phyloP scores from a whole-genome alignment of 1,284 basidiomycete species.

The Leccinum fallax region DNA sequence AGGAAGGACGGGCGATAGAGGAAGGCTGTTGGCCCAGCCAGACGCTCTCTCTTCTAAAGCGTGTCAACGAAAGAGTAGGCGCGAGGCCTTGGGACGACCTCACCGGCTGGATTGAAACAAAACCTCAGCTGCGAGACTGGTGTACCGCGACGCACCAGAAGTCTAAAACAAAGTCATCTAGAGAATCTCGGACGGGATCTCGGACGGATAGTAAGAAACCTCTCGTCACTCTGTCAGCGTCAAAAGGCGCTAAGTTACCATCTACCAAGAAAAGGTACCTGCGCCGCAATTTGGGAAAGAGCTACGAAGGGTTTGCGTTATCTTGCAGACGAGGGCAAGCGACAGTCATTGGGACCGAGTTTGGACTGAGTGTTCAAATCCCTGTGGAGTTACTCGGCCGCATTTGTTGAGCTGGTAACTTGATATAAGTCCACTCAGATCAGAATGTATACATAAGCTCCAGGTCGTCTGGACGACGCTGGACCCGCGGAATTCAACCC shows the following conservation, averaged over 20 bases:
- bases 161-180: conserved; percentile 30
- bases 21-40: conserved; percentile 25
- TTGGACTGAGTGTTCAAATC: not conserved
- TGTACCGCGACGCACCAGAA: conserved; percentile 19
- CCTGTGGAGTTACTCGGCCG: not conserved
- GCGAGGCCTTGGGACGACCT: not conserved
- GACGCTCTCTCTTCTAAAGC: conserved; percentile 9
- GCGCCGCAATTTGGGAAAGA: too few species aligned
- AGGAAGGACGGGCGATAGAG: conserved; percentile 16
- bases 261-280: too few species aligned
- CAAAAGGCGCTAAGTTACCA: too few species aligned
- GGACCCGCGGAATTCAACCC: not conserved
- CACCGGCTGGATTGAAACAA: not conserved
- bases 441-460: not conserved
- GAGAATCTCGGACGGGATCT: too few species aligned
- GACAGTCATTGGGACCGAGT: too few species aligned
- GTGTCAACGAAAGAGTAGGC: not conserved
- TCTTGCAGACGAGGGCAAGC: too few species aligned
- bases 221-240: too few species aligned
- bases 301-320: too few species aligned
- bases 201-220: too few species aligned
- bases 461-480: not conserved
- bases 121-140: conserved; percentile 12
- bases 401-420: not conserved
- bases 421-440: not conserved